Evolutionary conservation across 345 rosid species (phyloP).

Genomic region (Murraya koenigii): DNA sequence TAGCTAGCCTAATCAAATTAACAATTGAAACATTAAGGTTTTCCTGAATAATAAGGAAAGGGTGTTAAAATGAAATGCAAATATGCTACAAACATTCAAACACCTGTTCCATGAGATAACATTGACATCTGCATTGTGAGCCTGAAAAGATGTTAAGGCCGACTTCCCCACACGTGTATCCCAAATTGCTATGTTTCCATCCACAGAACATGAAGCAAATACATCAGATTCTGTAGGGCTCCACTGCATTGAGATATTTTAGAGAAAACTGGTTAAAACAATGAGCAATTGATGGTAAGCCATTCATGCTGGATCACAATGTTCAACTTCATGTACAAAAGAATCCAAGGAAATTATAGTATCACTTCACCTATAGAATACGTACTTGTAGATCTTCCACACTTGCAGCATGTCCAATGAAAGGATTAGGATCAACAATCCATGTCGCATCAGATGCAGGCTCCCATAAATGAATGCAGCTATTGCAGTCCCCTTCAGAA

Average conservation of each 20-base stretch:
- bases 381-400: slow-evolving; percentile 90
- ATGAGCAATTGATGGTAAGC: background rate
- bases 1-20: slow-evolving; percentile 62
- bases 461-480: slow-evolving; percentile 86
- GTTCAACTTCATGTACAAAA: background rate
- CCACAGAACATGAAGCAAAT: slow-evolving; percentile 89
- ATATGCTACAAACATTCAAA: slow-evolving; percentile 10
- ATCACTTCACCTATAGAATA: background rate
- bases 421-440: slow-evolving; percentile 74
- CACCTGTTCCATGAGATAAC: slow-evolving; percentile 98
- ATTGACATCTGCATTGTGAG: slow-evolving; percentile 90
- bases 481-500: slow-evolving; percentile 77
- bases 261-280: slow-evolving; percentile 9
- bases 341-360: background rate
- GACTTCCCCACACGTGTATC: slow-evolving; percentile 71
- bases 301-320: background rate
- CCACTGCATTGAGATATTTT: slow-evolving; percentile 62
- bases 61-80: background rate
- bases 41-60: background rate
- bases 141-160: slow-evolving; percentile 69
- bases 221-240: slow-evolving; percentile 79
- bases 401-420: slow-evolving; percentile 75
- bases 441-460: slow-evolving; percentile 74
- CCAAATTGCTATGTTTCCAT: slow-evolving; percentile 83
- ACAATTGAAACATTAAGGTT: slow-evolving; percentile 1